Percentiles rank a stretch among this genome's conserved stretches.
Conservation (phyloP, 1,284 basidiomycete species). For the Austroboletus olivaceoglutinosus region DNA sequence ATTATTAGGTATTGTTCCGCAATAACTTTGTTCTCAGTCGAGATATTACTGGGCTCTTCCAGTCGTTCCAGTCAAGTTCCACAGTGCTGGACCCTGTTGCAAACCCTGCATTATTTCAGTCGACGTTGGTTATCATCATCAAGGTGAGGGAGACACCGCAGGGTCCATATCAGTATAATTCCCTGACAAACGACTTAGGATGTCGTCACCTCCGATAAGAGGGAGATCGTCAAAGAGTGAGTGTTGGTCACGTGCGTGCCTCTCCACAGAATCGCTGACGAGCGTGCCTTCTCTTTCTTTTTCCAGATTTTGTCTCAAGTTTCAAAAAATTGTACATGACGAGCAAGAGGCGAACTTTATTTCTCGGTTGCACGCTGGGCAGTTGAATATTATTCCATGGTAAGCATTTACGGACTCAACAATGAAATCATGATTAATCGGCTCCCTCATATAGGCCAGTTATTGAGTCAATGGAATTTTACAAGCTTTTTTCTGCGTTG, state of each 20-base stretch:
- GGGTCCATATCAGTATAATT: too few relatives aligned
- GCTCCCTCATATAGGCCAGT: constrained; percentile 50
- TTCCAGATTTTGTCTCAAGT: constrained; percentile 51
- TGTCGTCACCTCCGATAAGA: constrained; percentile 54
- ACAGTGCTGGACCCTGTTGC: constrained; percentile 54
- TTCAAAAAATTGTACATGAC: constrained; percentile 53
- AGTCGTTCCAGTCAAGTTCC: constrained; percentile 63
- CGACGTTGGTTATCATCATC: constrained; percentile 59
- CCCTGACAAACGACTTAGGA: too few relatives aligned
- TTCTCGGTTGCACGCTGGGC: constrained; percentile 51
- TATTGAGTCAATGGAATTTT: constrained; percentile 60
- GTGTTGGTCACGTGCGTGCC: constrained; percentile 7
- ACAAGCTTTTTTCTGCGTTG: constrained; percentile 47
- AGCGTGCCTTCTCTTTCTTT: neutral
- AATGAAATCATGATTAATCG: neutral
- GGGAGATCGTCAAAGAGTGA: constrained; percentile 56
- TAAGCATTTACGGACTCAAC: constrained; percentile 1
- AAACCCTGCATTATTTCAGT: constrained; percentile 59
- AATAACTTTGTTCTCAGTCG: constrained; percentile 62
- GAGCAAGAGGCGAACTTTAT: constrained; percentile 65
- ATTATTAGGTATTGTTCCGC: constrained; percentile 53
- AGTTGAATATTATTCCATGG: constrained; percentile 56
- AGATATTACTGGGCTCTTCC: constrained; percentile 57
- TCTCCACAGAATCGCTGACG: too few relatives aligned
- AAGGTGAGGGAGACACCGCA: too few relatives aligned